Evolutionary conservation across 345 rosid species (phyloP).

Genomic region (Rhizophora apiculata): DNA sequence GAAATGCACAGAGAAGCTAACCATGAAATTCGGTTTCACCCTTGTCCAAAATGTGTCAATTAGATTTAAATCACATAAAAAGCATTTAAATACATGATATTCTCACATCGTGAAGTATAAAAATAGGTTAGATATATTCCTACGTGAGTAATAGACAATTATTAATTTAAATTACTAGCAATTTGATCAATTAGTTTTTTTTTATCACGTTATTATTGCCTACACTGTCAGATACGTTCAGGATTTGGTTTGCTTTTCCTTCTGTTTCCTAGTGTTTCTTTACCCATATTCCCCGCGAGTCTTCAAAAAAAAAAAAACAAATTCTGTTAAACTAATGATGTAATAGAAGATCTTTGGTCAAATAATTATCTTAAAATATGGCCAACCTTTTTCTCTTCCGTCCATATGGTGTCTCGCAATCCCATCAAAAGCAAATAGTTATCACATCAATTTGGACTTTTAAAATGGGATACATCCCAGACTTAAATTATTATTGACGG

Average conservation of each 20-base stretch:
- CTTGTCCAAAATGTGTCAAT: no score
- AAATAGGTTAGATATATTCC: no score
- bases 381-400: not conserved
- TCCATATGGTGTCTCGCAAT: no score
- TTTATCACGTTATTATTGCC: not conserved
- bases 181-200: not conserved
- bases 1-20: no score
- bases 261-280: slow-evolving; percentile 22
- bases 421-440: no score
- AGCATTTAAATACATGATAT: no score
- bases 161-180: not conserved
- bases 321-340: not conserved
- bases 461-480: no score
- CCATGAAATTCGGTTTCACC: no score
- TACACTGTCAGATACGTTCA: slow-evolving; percentile 2
- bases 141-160: not conserved
- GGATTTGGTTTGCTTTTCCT: slow-evolving; percentile 17
- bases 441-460: no score
- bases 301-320: not conserved
- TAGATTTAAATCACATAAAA: no score
- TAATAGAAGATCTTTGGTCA: not conserved
- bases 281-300: not conserved
- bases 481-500: no score
- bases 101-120: no score
- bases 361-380: not conserved